These are phyloP conservation scores for Linnemannia elongata DNA, from an alignment of 192 early-diverging fungal species.

Conservation along the genomic window DNA sequence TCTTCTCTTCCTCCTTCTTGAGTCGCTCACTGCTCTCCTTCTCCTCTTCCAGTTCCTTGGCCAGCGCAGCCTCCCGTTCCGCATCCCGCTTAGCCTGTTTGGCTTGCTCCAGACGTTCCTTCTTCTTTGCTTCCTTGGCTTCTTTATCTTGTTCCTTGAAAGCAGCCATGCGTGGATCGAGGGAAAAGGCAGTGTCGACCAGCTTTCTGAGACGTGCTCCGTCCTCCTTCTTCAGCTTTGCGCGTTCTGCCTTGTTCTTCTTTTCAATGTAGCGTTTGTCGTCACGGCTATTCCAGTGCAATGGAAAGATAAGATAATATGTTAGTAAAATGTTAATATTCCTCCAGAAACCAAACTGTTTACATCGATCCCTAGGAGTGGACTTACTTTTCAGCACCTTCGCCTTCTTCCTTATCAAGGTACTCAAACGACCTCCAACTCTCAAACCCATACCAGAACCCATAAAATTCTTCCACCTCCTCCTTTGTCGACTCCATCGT, in stretches of 20 bases:
- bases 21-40: conserved; percentile 61
- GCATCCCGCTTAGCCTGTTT: conserved; percentile 57
- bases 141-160: conserved; percentile 79
- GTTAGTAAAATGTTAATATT: neutral
- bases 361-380: neutral
- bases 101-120: conserved; percentile 66
- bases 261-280: conserved; percentile 83
- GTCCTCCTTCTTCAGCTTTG: conserved; percentile 87
- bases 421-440: conserved; percentile 89
- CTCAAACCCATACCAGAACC: conserved; percentile 83
- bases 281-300: conserved; percentile 68
- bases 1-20: conserved; percentile 68
- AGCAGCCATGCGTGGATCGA: conserved; percentile 81
- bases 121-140: conserved; percentile 77
- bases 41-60: conserved; percentile 55
- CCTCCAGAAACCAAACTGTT: neutral
- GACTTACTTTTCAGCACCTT: conserved; percentile 72
- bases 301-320: neutral
- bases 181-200: conserved; percentile 68
- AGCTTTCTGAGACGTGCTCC: conserved; percentile 72
- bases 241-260: conserved; percentile 80
- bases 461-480: conserved; percentile 81
- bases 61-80: conserved; percentile 42
- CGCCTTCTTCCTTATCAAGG: conserved; percentile 85
- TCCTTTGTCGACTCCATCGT: conserved; percentile 70